Evolutionary conservation across 2,329 filamentous ascomycete species (phyloP).

Genomic region (Aspergillus sp.): DNA sequence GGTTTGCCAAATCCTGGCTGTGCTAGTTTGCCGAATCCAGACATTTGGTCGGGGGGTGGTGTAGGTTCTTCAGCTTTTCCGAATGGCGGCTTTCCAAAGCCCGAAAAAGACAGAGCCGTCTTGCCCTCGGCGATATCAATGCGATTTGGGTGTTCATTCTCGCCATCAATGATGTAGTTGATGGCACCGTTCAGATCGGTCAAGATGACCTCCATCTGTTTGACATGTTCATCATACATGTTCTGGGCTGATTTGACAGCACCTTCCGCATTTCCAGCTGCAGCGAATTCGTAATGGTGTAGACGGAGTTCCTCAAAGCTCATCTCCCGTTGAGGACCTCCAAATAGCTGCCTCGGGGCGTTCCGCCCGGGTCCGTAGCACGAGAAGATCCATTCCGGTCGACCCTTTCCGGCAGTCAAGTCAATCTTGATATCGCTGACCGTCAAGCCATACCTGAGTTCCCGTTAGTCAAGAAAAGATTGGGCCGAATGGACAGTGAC

Average conservation of each 20-base stretch:
- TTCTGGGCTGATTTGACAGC: slow-evolving; percentile 53
- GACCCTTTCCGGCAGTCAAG: slow-evolving; percentile 60
- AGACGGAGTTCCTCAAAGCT: slow-evolving; percentile 85
- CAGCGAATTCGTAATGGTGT: slow-evolving; percentile 64
- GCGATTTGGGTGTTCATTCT: slow-evolving; percentile 73
- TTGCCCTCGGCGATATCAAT: slow-evolving; percentile 52
- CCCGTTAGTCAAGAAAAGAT: slow-evolving; percentile 16
- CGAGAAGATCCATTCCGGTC: slow-evolving; percentile 82
- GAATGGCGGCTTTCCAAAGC: slow-evolving; percentile 23
- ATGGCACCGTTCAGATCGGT: slow-evolving; percentile 70
- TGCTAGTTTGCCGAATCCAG: slow-evolving; percentile 27
- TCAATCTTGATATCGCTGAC: slow-evolving; percentile 63
- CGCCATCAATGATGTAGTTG: slow-evolving; percentile 64
- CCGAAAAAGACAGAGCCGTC: slow-evolving; percentile 14
- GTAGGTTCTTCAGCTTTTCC: slow-evolving; percentile 27
- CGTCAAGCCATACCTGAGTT: slow-evolving; percentile 54
- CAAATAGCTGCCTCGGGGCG: slow-evolving; percentile 79
- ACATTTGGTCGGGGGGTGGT: slow-evolving; percentile 20
- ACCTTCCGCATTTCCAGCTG: slow-evolving; percentile 58
- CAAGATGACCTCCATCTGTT: slow-evolving; percentile 71
- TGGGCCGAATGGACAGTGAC: slow-evolving; percentile 11
- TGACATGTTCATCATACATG: slow-evolving; percentile 63
- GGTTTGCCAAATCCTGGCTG: slow-evolving; percentile 20
- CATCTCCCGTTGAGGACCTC: slow-evolving; percentile 74
- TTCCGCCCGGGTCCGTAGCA: slow-evolving; percentile 77